phyloP scores from a whole-genome alignment of 805 yeast species.

The Saturnispora sekii region DNA sequence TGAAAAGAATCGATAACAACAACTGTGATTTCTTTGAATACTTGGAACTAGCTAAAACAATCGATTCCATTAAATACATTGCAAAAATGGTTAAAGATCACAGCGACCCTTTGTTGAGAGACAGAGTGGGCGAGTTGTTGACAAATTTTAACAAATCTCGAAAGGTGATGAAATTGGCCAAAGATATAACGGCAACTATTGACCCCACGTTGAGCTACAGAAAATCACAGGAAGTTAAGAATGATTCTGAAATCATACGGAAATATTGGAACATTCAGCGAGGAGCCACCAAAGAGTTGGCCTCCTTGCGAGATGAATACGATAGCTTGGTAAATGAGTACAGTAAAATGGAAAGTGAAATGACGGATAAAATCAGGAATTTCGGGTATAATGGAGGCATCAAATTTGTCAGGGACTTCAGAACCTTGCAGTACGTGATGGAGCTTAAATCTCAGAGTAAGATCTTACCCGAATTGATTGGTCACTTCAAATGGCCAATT shows the following conservation, averaged over 20 bases:
- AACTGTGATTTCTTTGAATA: conserved; percentile 24
- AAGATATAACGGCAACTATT: conserved; percentile 23
- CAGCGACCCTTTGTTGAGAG: conserved; percentile 3
- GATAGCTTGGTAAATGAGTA: conserved; percentile 12
- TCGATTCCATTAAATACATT: conserved; percentile 23
- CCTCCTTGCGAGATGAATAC: conserved; percentile 16
- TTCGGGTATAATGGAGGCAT: conserved; percentile 21
- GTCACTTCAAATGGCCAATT: conserved; percentile 10
- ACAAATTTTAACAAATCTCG: conserved; percentile 11
- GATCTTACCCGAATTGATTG: conserved; percentile 13
- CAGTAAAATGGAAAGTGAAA: conserved; percentile 7
- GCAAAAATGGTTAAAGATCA: conserved; percentile 12
- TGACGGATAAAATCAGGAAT: conserved; percentile 7
- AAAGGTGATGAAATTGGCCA: conserved; percentile 16
- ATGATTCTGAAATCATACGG: conserved; percentile 20
- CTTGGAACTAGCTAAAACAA: conserved; percentile 22
- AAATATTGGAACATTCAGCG: conserved; percentile 20
- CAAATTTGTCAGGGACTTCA: conserved; percentile 19
- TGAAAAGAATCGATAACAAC: conserved; percentile 45
- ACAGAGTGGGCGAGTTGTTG: conserved; percentile 17
- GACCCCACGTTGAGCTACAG: conserved; percentile 14
- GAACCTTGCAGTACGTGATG: conserved; percentile 21
- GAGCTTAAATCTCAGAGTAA: conserved; percentile 22
- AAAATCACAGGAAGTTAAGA: conserved; percentile 13
- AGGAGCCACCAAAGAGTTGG: conserved; percentile 16